A percentile compares a stretch with the other conserved stretches of the same genome.
These are phyloP conservation scores for Citrus glauca DNA, from an alignment of 345 rosid genomes.

Conservation along the genomic window DNA sequence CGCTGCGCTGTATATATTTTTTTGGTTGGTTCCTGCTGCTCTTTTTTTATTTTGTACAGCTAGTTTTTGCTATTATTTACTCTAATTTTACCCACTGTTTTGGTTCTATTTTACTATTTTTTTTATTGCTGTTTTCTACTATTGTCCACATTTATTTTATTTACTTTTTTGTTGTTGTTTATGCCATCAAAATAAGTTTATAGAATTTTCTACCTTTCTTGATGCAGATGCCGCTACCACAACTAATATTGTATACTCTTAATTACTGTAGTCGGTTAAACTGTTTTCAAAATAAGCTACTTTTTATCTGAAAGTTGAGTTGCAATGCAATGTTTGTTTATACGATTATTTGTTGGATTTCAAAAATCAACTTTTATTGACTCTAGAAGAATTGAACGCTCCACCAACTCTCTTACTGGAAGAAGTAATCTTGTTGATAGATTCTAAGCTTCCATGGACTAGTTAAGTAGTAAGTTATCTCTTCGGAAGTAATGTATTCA, in stretches of 20 bases:
- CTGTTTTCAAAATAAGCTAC: too few relatives aligned
- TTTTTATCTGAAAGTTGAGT: too few relatives aligned
- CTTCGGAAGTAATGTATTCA: constrained; percentile 45
- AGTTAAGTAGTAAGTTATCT: constrained; percentile 69
- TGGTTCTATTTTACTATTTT: too few relatives aligned
- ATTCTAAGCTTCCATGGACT: constrained; percentile 85
- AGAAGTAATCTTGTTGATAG: constrained; percentile 53
- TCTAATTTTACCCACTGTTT: too few relatives aligned
- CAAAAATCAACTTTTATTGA: constrained; percentile 52
- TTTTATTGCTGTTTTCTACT: too few relatives aligned
- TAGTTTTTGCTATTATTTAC: too few relatives aligned
- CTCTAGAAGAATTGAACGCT: constrained; percentile 37
- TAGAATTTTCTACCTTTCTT: neutral
- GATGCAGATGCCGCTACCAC: neutral
- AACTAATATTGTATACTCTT: neutral
- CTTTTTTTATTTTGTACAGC: too few relatives aligned
- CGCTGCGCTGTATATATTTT: too few relatives aligned
- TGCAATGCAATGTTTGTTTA: neutral
- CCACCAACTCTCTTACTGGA: constrained; percentile 59
- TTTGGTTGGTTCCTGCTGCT: too few relatives aligned
- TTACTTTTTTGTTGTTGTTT: too few relatives aligned
- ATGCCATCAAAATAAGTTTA: neutral
- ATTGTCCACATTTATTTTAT: too few relatives aligned
- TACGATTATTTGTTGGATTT: constrained; percentile 29
- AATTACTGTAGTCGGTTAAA: too few relatives aligned